A percentile compares a stretch with the other conserved stretches of the same genome.
Evolutionary conservation across 2,329 filamentous ascomycete species (phyloP).

Genomic region (Paraphaeosphaeria sporulosa): DNA sequence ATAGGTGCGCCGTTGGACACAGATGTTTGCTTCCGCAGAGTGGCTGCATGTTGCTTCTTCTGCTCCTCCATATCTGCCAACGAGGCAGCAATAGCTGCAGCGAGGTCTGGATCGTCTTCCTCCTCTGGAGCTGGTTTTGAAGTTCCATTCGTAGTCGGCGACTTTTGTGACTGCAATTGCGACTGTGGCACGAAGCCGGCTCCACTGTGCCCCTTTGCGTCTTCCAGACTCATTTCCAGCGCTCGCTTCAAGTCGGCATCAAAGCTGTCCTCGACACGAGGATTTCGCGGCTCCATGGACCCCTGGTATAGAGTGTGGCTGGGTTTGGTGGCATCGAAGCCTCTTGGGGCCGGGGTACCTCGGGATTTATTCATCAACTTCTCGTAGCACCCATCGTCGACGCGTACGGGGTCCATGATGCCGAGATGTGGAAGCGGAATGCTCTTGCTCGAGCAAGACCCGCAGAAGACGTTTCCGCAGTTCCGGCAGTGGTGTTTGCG

Average conservation of each 20-base stretch:
- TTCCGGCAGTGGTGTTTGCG: conserved; percentile 98
- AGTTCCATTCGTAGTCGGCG: conserved; percentile 44
- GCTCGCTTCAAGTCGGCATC: conserved; percentile 95
- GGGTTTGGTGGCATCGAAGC: conserved; percentile 58
- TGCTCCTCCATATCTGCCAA: conserved; percentile 98
- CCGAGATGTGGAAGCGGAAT: conserved; percentile 90
- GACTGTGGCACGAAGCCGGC: conserved; percentile 75
- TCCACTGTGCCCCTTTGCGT: conserved; percentile 77
- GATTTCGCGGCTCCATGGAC: conserved; percentile 89
- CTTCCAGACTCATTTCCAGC: conserved; percentile 95
- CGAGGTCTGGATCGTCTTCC: conserved; percentile 91
- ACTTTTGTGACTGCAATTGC: conserved; percentile 54
- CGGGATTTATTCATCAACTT: conserved; percentile 81
- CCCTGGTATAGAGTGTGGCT: conserved; percentile 70
- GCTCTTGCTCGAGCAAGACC: conserved; percentile 89
- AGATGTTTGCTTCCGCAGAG: conserved; percentile 79
- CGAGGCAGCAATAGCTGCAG: conserved; percentile 93
- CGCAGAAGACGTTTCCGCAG: conserved; percentile 96
- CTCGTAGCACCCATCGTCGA: conserved; percentile 94
- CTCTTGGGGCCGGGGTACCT: conserved; percentile 50
- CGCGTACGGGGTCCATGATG: conserved; percentile 87
- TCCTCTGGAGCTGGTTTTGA: conserved; percentile 61
- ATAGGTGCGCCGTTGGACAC: conserved; percentile 59
- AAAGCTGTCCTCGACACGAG: conserved; percentile 86
- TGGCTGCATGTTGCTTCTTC: conserved; percentile 86